These are phyloP conservation scores for Solanum tacnaense DNA, from an alignment of 257 asterid genomes.

Conservation along the genomic window DNA sequence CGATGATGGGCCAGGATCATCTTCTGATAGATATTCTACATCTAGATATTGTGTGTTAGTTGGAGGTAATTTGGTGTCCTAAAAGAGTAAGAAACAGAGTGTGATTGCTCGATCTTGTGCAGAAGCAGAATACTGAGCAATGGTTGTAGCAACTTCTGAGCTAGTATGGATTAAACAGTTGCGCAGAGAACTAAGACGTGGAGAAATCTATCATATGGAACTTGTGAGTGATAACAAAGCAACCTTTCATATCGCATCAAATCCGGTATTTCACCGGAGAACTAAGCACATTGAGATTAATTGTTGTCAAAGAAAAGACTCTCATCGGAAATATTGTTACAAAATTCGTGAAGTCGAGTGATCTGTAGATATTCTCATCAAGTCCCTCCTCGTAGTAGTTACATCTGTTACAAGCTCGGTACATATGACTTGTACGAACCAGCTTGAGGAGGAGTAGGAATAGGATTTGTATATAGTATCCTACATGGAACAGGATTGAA, in stretches of 20 bases:
- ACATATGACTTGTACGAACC: not conserved
- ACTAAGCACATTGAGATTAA: not conserved
- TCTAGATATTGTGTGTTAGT: not conserved
- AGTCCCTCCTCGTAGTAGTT: not conserved
- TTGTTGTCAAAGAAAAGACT: not conserved
- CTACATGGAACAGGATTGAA: not conserved
- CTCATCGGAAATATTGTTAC: not conserved
- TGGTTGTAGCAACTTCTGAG: not conserved
- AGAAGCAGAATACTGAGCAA: not conserved
- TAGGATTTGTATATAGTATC: not conserved
- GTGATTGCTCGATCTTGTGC: not conserved
- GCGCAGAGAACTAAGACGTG: not conserved
- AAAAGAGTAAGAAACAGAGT: not conserved
- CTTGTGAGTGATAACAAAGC: not conserved
- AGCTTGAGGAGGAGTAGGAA: not conserved
- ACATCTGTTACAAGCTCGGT: not conserved
- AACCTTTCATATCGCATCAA: not conserved
- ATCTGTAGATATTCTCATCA: not conserved
- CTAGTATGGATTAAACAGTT: not conserved
- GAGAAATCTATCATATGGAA: not conserved
- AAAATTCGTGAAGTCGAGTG: not conserved
- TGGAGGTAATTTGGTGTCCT: not conserved
- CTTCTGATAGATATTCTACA: not conserved
- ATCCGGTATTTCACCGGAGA: not conserved
- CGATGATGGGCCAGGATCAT: not conserved